These are phyloP conservation scores for Mycena capillaripes DNA, from an alignment of 768 basidiomycete genomes.

Conservation along the genomic window DNA sequence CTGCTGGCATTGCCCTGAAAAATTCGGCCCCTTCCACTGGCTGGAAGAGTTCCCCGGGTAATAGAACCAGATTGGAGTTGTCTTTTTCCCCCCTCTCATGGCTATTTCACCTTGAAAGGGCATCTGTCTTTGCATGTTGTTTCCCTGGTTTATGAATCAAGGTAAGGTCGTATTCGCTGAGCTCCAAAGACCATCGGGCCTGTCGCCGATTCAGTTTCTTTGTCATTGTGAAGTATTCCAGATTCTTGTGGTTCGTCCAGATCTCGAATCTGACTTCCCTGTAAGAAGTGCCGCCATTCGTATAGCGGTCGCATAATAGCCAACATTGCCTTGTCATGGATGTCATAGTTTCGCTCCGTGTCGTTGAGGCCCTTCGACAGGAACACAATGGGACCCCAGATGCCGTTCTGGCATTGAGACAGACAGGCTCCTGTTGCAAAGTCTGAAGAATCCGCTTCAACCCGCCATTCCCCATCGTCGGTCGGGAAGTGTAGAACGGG, in stretches of 20 bases:
- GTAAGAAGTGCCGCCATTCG: conserved; percentile 33
- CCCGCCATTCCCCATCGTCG: too few relatives aligned
- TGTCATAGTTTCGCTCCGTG: conserved; percentile 32
- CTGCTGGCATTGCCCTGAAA: too few relatives aligned
- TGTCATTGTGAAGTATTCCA: conserved; percentile 47
- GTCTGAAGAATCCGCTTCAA: too few relatives aligned
- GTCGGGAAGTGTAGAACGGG: too few relatives aligned
- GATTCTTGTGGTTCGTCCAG: conserved; percentile 45
- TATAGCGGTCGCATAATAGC: conserved; percentile 43
- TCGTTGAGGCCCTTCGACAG: neutral
- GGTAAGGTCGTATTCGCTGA: conserved; percentile 42
- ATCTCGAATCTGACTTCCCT: conserved; percentile 25
- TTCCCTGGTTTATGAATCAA: conserved; percentile 39
- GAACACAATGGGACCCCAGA: neutral
- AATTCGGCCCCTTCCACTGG: neutral
- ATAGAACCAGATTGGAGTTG: neutral
- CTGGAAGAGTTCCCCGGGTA: neutral
- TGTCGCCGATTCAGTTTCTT: too few relatives aligned
- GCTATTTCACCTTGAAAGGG: conserved; percentile 15
- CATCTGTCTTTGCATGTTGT: conserved; percentile 3
- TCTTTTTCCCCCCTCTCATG: conserved; percentile 17
- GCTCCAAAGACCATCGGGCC: conserved; percentile 47
- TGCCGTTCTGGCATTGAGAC: conserved; percentile 13
- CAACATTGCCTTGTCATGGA: conserved; percentile 50
- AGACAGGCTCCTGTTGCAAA: neutral